Conservation (phyloP, 768 basidiomycete species). For the Suillus clintonianus region DNA sequence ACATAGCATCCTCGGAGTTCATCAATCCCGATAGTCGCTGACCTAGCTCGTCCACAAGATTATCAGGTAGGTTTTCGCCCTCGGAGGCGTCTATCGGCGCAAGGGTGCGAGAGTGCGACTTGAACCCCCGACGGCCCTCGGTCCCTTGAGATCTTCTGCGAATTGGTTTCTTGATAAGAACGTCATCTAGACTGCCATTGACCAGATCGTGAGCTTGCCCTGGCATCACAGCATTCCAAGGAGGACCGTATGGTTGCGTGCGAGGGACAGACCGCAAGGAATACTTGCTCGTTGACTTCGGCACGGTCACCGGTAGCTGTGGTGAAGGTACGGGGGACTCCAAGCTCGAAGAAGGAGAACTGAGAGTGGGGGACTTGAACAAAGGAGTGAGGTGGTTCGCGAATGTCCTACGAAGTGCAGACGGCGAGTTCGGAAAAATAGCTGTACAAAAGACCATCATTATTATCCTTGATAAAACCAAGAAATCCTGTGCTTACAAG, state of each 20-base stretch:
- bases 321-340: background rate
- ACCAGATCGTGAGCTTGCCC: background rate
- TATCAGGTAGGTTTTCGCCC: background rate
- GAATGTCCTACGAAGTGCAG: conserved; percentile 11
- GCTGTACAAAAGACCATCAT: background rate
- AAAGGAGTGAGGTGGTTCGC: conserved; percentile 23
- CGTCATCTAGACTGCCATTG: background rate
- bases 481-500: background rate
- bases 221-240: conserved; percentile 36
- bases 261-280: conserved; percentile 29
- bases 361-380: conserved; percentile 16
- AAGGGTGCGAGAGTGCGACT: background rate
- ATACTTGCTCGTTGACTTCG: conserved; percentile 17
- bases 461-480: background rate
- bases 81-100: background rate
- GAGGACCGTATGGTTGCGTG: conserved; percentile 40
- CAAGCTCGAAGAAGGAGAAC: conserved; percentile 13
- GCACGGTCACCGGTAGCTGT: conserved; percentile 8
- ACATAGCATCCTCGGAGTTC: background rate
- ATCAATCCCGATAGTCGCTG: background rate
- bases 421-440: background rate
- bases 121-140: background rate
- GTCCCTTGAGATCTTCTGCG: background rate
- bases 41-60: background rate
- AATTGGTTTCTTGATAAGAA: conserved; percentile 1